Conservation (phyloP, 768 basidiomycete species). For the Rubroboletus pulcherrimus region DNA sequence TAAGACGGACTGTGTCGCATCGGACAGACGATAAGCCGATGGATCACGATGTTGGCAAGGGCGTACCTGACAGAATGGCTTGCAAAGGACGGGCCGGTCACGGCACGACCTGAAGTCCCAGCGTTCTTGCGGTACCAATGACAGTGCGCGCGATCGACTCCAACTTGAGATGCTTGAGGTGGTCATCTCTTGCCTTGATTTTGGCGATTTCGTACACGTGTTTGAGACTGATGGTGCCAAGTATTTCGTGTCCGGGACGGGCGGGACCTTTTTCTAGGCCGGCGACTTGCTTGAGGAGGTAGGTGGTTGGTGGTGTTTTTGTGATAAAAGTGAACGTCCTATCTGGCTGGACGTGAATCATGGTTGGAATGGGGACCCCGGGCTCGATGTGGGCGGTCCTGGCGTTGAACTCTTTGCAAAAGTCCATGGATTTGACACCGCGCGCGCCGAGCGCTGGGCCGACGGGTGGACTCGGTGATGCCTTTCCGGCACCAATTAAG, state of each 20-base stretch:
- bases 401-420: constrained; percentile 99
- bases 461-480: constrained; percentile 92
- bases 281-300: constrained; percentile 88
- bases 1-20: constrained; percentile 21
- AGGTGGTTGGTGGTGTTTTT: constrained; percentile 86
- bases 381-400: constrained; percentile 83
- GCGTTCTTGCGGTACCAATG: constrained; percentile 81
- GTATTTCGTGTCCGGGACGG: constrained; percentile 71
- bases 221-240: constrained; percentile 87
- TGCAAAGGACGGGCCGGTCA: constrained; percentile 38
- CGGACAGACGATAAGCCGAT: constrained; percentile 21
- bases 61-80: constrained; percentile 24
- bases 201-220: constrained; percentile 99
- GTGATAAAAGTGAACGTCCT: constrained; percentile 91
- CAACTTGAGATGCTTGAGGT: constrained; percentile 80
- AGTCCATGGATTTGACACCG: constrained; percentile 99
- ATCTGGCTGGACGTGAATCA: constrained; percentile 92
- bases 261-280: constrained; percentile 89
- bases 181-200: constrained; percentile 89
- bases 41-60: constrained; percentile 17
- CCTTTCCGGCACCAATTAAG: constrained; percentile 89
- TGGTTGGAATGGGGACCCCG: constrained; percentile 86
- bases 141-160: constrained; percentile 88
- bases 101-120: constrained; percentile 88
- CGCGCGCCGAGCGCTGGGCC: constrained; percentile 97